A percentile compares a stretch with the other conserved stretches of the same genome.
phyloP scores from a whole-genome alignment of 306 rosid genomes.

The Vachellia pachyceras region DNA sequence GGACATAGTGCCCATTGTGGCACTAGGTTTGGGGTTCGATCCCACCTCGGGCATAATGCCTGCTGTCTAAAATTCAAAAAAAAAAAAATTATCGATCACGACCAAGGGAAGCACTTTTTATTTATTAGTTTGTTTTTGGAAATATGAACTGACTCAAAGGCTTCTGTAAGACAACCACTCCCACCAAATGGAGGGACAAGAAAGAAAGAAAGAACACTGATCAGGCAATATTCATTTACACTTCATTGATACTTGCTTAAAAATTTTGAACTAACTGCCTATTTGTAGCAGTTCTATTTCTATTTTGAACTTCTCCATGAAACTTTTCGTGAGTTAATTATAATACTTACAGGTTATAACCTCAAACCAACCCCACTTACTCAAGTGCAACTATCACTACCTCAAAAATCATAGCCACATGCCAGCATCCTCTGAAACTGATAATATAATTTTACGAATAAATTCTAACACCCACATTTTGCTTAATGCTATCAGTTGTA shows the following conservation, averaged over 20 bases:
- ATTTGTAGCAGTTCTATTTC: neutral
- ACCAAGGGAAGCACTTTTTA: no score
- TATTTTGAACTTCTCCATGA: neutral
- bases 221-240: neutral
- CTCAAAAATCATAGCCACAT: neutral
- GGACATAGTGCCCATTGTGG: no score
- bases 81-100: no score
- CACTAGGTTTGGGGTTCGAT: no score
- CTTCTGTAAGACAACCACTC: no score
- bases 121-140: no score
- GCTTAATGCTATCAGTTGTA: slow-evolving; percentile 20
- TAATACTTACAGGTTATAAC: neutral
- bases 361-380: neutral
- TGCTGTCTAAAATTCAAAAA: no score
- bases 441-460: neutral
- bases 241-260: neutral
- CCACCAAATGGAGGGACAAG: neutral
- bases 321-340: neutral
- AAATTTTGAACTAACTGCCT: neutral
- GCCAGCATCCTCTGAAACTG: slow-evolving; percentile 14
- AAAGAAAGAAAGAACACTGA: neutral
- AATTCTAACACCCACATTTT: slow-evolving; percentile 4
- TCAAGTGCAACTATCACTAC: neutral
- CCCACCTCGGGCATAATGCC: no score
- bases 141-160: no score